Conservation (phyloP, 2,329 filamentous ascomycete genomes). For the Sarocladium brachiariae region DNA sequence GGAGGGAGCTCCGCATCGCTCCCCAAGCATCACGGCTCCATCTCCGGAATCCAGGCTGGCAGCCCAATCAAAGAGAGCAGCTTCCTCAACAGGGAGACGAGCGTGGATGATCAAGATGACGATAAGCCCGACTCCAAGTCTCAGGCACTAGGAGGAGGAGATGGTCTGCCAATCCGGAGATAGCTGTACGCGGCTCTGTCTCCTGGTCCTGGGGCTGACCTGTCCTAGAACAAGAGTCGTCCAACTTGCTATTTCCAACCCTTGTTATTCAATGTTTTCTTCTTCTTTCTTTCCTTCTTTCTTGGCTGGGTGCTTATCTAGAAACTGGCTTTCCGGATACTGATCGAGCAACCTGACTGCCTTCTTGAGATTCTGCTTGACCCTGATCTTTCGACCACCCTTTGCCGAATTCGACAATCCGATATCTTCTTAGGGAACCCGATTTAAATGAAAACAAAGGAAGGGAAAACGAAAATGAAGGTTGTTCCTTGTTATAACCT, state of each 20-base stretch:
- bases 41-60: conserved; percentile 50
- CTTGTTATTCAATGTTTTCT: not conserved
- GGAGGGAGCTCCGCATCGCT: conserved; percentile 22
- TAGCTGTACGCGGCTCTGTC: not conserved
- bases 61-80: conserved; percentile 89
- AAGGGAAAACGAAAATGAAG: too few species aligned
- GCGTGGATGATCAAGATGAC: conserved; percentile 46
- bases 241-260: not conserved
- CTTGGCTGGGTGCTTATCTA: not conserved
- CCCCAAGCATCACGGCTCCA: conserved; percentile 35
- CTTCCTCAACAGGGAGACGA: conserved; percentile 78
- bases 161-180: conserved; percentile 12
- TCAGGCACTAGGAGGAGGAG: conserved; percentile 9
- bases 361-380: not conserved
- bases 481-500: too few species aligned
- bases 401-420: too few species aligned
- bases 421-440: too few species aligned
- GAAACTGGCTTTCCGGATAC: not conserved
- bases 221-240: not conserved
- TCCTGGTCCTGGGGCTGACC: too few species aligned
- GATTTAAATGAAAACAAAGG: too few species aligned
- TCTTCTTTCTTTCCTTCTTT: not conserved
- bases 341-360: too few species aligned
- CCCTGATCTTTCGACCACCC: not conserved
- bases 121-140: conserved; percentile 35